Evolutionary conservation across 2,329 filamentous ascomycete species (phyloP).

Genomic region (Phyllosticta ampelicida): DNA sequence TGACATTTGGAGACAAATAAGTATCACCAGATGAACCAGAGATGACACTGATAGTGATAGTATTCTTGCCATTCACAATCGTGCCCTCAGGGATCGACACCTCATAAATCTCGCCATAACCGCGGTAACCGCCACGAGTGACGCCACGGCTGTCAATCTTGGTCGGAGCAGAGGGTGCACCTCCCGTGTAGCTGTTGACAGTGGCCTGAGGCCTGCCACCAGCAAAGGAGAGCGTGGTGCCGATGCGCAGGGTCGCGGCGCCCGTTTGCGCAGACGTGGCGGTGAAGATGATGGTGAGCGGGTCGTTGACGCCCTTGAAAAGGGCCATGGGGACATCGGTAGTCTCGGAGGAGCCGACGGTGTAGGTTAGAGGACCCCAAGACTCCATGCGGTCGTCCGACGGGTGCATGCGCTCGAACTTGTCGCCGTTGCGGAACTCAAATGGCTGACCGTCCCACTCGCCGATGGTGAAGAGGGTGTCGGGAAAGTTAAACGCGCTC

Average conservation of each 20-base stretch:
- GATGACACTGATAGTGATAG: conserved; percentile 47
- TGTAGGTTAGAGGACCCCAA: conserved; percentile 52
- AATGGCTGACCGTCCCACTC: conserved; percentile 49
- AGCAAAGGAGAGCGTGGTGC: conserved; percentile 53
- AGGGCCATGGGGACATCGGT: conserved; percentile 55
- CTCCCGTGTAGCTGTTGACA: conserved; percentile 45
- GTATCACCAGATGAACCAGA: conserved; percentile 47
- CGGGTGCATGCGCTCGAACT: conserved; percentile 58
- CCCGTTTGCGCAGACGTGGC: conserved; percentile 38
- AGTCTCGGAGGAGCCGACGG: conserved; percentile 44
- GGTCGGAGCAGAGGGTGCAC: conserved; percentile 43
- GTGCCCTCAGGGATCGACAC: conserved; percentile 49
- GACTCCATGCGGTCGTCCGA: conserved; percentile 52
- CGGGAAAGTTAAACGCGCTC: conserved; percentile 34
- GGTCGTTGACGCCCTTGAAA: conserved; percentile 50
- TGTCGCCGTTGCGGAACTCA: conserved; percentile 56
- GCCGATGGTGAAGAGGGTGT: conserved; percentile 53
- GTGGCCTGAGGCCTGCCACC: conserved; percentile 46
- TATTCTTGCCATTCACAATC: conserved; percentile 50
- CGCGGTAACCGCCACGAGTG: conserved; percentile 55
- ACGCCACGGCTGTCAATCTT: conserved; percentile 56
- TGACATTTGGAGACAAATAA: conserved; percentile 48
- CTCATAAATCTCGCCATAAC: conserved; percentile 53
- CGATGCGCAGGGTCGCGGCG: conserved; percentile 50
- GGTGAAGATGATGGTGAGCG: conserved; percentile 50